Base-by-base conservation (phyloP, 495 filamentous ascomycete species). In the Durotheca rogersii region DNA sequence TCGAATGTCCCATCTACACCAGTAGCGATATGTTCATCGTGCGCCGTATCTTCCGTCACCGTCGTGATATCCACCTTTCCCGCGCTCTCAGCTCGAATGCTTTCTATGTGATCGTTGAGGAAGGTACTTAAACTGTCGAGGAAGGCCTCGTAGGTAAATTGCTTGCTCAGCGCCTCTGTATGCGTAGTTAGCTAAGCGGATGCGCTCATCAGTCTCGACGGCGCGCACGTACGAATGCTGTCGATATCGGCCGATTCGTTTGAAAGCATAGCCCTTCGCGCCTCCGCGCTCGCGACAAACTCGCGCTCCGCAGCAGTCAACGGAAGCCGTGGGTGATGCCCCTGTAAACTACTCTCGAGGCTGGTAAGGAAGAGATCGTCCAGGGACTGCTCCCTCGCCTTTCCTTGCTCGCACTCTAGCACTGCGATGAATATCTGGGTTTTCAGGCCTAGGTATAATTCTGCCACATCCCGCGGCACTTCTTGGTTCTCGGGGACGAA, bases 131-230 rank as follows among this genome's bases (percentile, higher is more conserved):
- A 71, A 44, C 83, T 82, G 20, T 84, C 77, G 7, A 92, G 71
- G 49, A 96, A 90, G 21, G 87, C 85, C 30, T 84, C 82, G 76
- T 86, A 85, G n/a, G 86, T 80, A 59, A 88, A 94, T 58, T 88
- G 87, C 49, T 87, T 84, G 1, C 81, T 82, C 18, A 95, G 68
- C 14, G 73, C 72, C 43, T 72, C 80, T 76, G 23, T n/a, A n/a
- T n/a, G n/a, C n/a, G n/a, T n/a, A n/a, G n/a, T n/a, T n/a, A n/a
- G n/a, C n/a, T n/a, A n/a, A n/a, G n/a, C n/a, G n/a, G n/a, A n/a
- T n/a, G n/a, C n/a, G n/a, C n/a, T 52, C 73, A 66, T 42, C 41
- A 34, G n/a, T 27, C 7, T 36, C 41, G 10, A 27, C 21, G 4
- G 44, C 21, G n/a, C 9, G 19, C 27, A 63, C 70, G 47, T 62